Base-by-base conservation (phyloP, 768 basidiomycete genomes). In the Collybia sp. region DNA sequence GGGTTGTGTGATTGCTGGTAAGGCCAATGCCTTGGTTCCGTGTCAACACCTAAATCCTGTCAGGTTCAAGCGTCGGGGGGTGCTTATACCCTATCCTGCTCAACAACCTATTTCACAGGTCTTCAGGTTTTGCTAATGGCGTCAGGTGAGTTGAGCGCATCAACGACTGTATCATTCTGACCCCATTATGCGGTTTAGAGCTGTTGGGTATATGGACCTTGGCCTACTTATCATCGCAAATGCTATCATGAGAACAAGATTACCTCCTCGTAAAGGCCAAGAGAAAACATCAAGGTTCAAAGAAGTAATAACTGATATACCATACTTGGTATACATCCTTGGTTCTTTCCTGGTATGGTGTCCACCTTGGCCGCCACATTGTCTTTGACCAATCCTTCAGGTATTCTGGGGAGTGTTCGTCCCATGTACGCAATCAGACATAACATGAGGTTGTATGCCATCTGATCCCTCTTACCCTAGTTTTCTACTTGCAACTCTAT, bases 401-500 rank as follows among this genome's bases (percentile, higher is more conserved):
- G 46, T 67, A 48, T 77, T 74, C 45, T 75, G 71, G 72, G 77
- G 76, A 17, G 58, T 71, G 10, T 77, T 75, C 47, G 62, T 77
- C 15, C 77, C 77, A 30, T 76, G 75, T 77, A 59, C 19, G 71
- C 58, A 20, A 40, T 35, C 25, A 25, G 25, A 8, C 39, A 32
- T 33, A 30, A 31, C 30, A 30, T 30, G 12, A 31, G n/a, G 11
- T 42, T 18, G 31, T 33, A 49, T 17, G 46, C 30, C 34, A 36
- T 9, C 15, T 17, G 40, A 49, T 46, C 31, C 34, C 1, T 39
- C 19, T 15, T 15, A 33, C 20, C 19, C 20, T 49, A 77, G 75
- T 72, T 53, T 77, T 78, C 55, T 79, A 78, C 52, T 64, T 79
- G 8, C 76, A 79, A 47, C 61, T 77, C 4, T 77, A 70, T 50